A percentile compares a stretch with the other conserved stretches of the same genome.
Conservation (phyloP, 768 basidiomycete species). For the Naganishia randhawae region DNA sequence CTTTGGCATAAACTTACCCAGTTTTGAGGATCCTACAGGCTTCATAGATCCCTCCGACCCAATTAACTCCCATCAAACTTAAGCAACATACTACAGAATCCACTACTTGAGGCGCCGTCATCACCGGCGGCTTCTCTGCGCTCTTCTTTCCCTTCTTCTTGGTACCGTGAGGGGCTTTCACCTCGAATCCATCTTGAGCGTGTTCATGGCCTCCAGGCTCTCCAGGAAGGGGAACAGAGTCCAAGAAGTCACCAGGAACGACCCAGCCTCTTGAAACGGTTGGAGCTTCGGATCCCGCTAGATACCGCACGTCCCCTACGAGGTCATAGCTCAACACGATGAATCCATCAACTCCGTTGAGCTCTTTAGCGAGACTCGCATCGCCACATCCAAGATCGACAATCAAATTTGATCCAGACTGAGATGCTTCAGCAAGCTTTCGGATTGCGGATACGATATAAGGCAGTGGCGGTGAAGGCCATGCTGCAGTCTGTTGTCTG, state of each 20-base stretch:
- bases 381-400: conserved; percentile 96
- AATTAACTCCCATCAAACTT: conserved; percentile 95
- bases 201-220: conserved; percentile 36
- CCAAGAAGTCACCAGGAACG: conserved; percentile 83
- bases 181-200: conserved; percentile 17
- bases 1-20: conserved; percentile 58
- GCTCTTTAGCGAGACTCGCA: conserved; percentile 72
- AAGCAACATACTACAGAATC: conserved; percentile 90
- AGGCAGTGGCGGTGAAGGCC: conserved; percentile 91
- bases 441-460: conserved; percentile 68
- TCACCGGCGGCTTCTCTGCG: conserved; percentile 53
- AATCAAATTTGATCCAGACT: conserved; percentile 58
- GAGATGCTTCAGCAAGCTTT: conserved; percentile 52
- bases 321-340: conserved; percentile 49
- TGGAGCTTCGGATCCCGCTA: neutral
- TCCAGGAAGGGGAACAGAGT: conserved; percentile 77
- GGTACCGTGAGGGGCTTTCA: neutral
- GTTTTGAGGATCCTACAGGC: conserved; percentile 79
- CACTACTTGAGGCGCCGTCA: conserved; percentile 68
- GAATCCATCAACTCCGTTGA: conserved; percentile 61
- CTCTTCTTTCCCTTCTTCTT: conserved; percentile 46
- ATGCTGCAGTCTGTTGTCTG: conserved; percentile 80
- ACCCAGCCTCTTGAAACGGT: conserved; percentile 61
- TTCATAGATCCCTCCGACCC: conserved; percentile 85
- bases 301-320: conserved; percentile 39